Conservation (phyloP, 805 yeast species). For the Myxozyma neotropica region DNA sequence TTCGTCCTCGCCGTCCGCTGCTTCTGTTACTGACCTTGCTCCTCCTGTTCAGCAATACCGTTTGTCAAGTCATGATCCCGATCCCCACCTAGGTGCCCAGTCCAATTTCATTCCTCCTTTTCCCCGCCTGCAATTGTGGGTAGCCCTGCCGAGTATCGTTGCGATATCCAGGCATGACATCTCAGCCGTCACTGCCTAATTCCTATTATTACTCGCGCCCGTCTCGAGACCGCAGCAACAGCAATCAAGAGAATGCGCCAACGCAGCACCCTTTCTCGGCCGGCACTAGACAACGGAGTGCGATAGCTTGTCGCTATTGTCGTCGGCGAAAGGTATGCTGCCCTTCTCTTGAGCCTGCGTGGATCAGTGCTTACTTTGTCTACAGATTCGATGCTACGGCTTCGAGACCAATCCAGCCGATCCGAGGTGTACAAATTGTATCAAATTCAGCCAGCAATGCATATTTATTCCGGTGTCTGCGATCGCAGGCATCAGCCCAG, state of each 20-base stretch:
- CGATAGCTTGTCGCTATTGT: constrained; percentile 42
- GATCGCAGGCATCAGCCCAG: constrained; percentile 10
- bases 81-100: not conserved
- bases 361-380: not conserved
- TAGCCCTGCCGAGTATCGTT: not conserved
- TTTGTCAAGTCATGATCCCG: not conserved
- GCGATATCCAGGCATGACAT: constrained; percentile 7
- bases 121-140: not conserved
- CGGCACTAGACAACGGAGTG: constrained; percentile 38
- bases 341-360: not conserved
- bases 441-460: constrained; percentile 41
- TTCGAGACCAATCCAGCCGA: constrained; percentile 37
- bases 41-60: not conserved
- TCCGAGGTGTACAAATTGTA: constrained; percentile 41
- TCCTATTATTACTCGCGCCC: constrained; percentile 5
- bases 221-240: not conserved
- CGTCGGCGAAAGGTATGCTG: constrained; percentile 37
- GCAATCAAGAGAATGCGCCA: not conserved
- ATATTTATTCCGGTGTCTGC: constrained; percentile 40
- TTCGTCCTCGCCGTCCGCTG: not conserved
- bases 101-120: not conserved
- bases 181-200: constrained; percentile 12
- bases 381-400: constrained; percentile 41
- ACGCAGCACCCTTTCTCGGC: not conserved
- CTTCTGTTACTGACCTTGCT: not conserved